These are phyloP conservation scores for Orbilia ellipsospora DNA, from an alignment of 2,329 filamentous ascomycete genomes.

Conservation along the genomic window DNA sequence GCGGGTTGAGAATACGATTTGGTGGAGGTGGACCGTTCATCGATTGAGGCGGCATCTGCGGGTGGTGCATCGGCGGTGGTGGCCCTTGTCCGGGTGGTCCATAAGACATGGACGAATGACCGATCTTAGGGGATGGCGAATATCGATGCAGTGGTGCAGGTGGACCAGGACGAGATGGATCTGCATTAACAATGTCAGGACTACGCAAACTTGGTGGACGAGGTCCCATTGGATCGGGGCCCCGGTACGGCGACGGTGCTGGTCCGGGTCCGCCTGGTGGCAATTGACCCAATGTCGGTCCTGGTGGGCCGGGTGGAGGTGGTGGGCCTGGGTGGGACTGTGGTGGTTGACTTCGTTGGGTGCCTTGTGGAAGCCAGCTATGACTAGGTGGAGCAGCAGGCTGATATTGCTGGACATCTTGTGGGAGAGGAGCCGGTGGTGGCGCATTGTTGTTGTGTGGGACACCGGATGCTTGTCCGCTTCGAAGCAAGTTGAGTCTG, in stretches of 20 bases:
- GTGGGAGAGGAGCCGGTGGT: slow-evolving; percentile 71
- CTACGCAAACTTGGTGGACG: slow-evolving; percentile 58
- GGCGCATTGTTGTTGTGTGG: slow-evolving; percentile 79
- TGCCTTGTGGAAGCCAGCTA: slow-evolving; percentile 74
- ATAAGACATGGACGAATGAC: slow-evolving; percentile 64
- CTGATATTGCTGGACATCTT: slow-evolving; percentile 95
- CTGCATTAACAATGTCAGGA: slow-evolving; percentile 56
- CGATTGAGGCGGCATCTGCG: slow-evolving; percentile 63
- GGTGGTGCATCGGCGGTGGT: slow-evolving; percentile 63
- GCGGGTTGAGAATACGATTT: slow-evolving; percentile 62
- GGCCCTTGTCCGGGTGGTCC: slow-evolving; percentile 65
- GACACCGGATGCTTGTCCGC: slow-evolving; percentile 77
- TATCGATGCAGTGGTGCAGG: slow-evolving; percentile 61
- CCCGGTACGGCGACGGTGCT: slow-evolving; percentile 58
- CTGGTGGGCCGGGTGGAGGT: slow-evolving; percentile 57
- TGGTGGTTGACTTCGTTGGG: slow-evolving; percentile 73
- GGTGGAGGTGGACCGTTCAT: slow-evolving; percentile 65
- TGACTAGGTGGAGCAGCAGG: slow-evolving; percentile 78
- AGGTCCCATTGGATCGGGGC: slow-evolving; percentile 60
- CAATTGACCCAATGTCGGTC: slow-evolving; percentile 65
- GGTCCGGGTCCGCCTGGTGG: slow-evolving; percentile 56
- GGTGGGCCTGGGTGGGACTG: slow-evolving; percentile 69
- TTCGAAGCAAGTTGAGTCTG: slow-evolving; percentile 86
- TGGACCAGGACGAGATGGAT: slow-evolving; percentile 63
- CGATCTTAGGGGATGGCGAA: slow-evolving; percentile 57